phyloP scores from a whole-genome alignment of 495 filamentous ascomycete genomes.

The Apiosordaria backusii region DNA sequence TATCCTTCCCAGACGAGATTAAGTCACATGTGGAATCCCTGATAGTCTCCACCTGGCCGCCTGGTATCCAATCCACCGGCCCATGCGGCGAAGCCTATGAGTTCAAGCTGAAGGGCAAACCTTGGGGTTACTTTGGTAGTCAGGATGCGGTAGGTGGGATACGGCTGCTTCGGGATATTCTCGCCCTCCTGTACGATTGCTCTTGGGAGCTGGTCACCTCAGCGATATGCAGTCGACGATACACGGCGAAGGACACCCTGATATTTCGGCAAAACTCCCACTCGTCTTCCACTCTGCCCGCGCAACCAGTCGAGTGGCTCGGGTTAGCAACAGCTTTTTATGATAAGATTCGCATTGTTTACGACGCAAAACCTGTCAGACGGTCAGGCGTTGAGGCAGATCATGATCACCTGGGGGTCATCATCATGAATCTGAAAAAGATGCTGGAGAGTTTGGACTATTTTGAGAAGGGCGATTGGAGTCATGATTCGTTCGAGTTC shows the following conservation, averaged over 20 bases:
- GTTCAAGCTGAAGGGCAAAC: conserved; percentile 18
- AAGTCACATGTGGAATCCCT: conserved; percentile 30
- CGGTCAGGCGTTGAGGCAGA: neutral
- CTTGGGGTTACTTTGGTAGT: conserved; percentile 18
- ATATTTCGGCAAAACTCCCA: conserved; percentile 12
- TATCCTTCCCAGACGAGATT: conserved; percentile 19
- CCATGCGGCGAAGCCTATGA: conserved; percentile 8
- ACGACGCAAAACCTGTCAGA: conserved; percentile 9
- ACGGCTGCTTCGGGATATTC: conserved; percentile 20
- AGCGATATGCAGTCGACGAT: conserved; percentile 9
- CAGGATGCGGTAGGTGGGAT: conserved; percentile 12
- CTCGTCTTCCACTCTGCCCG: neutral
- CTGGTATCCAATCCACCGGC: conserved; percentile 12
- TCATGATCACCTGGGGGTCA: conserved; percentile 13
- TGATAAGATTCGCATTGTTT: conserved; percentile 20
- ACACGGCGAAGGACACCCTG: conserved; percentile 23
- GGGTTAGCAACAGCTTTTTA: conserved; percentile 6
- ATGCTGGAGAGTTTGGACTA: conserved; percentile 9
- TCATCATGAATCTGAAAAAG: conserved; percentile 10
- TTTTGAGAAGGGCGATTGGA: conserved; percentile 17
- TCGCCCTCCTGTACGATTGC: conserved; percentile 20
- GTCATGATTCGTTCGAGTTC: conserved; percentile 22
- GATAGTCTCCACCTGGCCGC: conserved; percentile 27
- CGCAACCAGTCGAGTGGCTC: conserved; percentile 20
- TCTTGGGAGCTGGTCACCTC: conserved; percentile 20